phyloP scores from a whole-genome alignment of 2,329 filamentous ascomycete species.

The Beauveria rudraprayagi region DNA sequence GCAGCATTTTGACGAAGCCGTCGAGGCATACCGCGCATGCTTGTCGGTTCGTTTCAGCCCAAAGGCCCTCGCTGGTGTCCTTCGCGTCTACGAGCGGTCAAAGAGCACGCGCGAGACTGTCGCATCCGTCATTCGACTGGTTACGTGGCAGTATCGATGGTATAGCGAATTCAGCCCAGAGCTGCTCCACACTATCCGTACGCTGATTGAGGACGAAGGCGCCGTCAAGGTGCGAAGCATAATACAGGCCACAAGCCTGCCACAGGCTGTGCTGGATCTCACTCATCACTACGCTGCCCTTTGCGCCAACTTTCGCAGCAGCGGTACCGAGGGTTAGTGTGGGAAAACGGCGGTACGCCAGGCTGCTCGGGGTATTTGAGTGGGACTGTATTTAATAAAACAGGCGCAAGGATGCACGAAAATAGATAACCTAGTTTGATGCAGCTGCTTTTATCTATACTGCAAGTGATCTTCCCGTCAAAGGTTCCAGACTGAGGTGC shows the following conservation, averaged over 20 bases:
- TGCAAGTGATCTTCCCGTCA: neutral
- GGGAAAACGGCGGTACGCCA: too few relatives aligned
- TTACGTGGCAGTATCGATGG: conserved; percentile 98
- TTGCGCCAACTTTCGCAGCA: conserved; percentile 91
- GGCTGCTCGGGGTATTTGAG: neutral
- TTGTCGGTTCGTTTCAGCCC: conserved; percentile 84
- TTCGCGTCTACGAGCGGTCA: conserved; percentile 68
- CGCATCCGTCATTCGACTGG: conserved; percentile 77
- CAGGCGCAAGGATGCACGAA: neutral
- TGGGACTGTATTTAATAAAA: conserved; percentile 3
- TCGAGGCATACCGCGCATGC: conserved; percentile 88
- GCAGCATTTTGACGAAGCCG: conserved; percentile 83
- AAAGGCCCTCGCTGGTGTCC: conserved; percentile 79
- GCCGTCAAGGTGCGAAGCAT: conserved; percentile 96
- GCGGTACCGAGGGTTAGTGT: conserved; percentile 73
- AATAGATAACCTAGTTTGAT: neutral
- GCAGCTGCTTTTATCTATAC: neutral
- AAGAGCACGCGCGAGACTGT: conserved; percentile 76
- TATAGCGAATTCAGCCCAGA: conserved; percentile 98
- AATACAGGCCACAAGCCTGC: conserved; percentile 89
- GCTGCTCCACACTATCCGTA: conserved; percentile 78
- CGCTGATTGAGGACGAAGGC: conserved; percentile 93
- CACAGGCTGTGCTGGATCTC: conserved; percentile 85
- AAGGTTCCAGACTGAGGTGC: neutral
- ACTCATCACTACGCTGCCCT: conserved; percentile 94